Evolutionary conservation across 805 yeast genomes (phyloP), one percentile per base, ranked within the genome.

Genomic region (Saccharomyces jurei): DNA sequence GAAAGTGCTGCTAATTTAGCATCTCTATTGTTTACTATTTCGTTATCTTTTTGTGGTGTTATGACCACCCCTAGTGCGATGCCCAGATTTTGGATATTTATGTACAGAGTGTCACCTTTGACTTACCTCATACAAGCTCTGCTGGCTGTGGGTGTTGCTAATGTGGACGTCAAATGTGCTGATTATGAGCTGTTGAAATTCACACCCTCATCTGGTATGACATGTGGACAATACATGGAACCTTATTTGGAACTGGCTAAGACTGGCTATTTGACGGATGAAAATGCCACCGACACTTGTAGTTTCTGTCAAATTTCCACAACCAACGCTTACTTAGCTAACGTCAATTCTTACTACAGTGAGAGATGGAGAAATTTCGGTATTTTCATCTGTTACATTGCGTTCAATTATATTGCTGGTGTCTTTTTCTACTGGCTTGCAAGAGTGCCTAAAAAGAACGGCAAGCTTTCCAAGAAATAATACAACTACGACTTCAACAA

Each of bases 61-160:
- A 73, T 88, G 72, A 82, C 80, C 13, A 74, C 81, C n/a, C 79
- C 82, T 56, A 71, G 73, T 8, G 72, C 69, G 27, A 65, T 84
- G 74, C 87, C 87, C 25, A 82, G 89, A n/a, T 87, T 87, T 76
- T 84, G 92, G 91, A 73, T 78, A 48, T 87, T 85, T 75, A 83
- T 86, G 89, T 86, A 86, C 75, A 77, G 91, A 66, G 79, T 76
- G n/a, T 81, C 85, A 17, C 92, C 95, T 13, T 73, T 84, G 59
- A 83, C 89, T 0, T 87, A 86, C 61, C 76, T 84, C 72, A 73
- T 86, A 52, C 72, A 76, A 25, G 83, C 82, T 31, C 68, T 81
- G 60, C 65, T 85, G 51, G 70, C 81, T 41, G 72, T 79, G 49
- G 87, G 83, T 59, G 71, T 84, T 60, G 85, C 83, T 47, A 77